Evolutionary conservation across 495 filamentous ascomycete genomes (phyloP).

Genomic region (Patellaria atrata): DNA sequence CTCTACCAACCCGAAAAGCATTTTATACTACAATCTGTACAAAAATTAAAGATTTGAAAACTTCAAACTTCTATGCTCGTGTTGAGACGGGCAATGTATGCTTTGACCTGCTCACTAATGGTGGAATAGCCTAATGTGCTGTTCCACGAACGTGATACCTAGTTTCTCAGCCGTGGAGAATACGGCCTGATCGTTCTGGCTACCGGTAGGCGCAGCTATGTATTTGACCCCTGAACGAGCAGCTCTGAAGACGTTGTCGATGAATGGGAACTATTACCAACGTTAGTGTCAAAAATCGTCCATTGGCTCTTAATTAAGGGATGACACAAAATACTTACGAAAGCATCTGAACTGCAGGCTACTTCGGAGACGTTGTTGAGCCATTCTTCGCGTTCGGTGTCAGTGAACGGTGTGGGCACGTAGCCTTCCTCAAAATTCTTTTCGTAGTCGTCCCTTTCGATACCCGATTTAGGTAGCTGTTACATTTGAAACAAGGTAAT

Average conservation of each 20-base stretch:
- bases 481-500: too few species aligned
- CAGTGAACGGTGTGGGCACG: constrained; percentile 70
- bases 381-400: constrained; percentile 75
- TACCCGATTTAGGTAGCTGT: constrained; percentile 51
- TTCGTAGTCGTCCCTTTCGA: constrained; percentile 78
- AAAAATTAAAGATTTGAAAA: too few species aligned
- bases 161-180: constrained; percentile 88
- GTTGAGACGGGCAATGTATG: too few species aligned
- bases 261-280: constrained; percentile 77
- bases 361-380: constrained; percentile 65
- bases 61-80: too few species aligned
- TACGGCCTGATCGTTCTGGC: constrained; percentile 80
- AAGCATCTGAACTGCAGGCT: constrained; percentile 82
- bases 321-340: constrained; percentile 49
- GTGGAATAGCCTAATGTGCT: constrained; percentile 77
- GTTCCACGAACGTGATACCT: constrained; percentile 82
- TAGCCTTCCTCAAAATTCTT: constrained; percentile 61
- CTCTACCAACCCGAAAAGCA: too few species aligned
- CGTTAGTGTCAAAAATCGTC: too few species aligned
- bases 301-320: too few species aligned
- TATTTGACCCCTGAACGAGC: constrained; percentile 84
- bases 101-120: constrained; percentile 56
- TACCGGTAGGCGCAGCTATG: constrained; percentile 82
- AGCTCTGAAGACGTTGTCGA: constrained; percentile 90
- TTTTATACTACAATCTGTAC: too few species aligned